Base-by-base conservation (phyloP, 2,329 filamentous ascomycete species). In the Diplodia intermedia region DNA sequence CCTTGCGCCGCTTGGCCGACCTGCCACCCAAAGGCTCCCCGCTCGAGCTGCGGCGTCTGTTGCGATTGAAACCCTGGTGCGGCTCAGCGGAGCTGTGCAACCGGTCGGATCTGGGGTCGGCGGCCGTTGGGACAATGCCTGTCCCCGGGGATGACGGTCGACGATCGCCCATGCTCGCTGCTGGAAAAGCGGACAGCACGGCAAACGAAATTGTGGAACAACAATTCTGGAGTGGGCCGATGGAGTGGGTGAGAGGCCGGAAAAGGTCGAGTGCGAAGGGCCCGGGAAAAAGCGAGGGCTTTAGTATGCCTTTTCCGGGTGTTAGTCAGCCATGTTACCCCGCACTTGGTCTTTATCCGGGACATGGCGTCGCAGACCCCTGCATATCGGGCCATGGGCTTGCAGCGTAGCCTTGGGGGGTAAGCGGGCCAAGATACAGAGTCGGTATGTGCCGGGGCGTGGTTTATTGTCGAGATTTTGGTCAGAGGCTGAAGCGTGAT, bases 1-100 rank as follows among this genome's bases (percentile, higher is more conserved):
- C 75, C 69, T 74, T 77, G 53, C 75, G 72, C 26, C 76, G 73
- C 70, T 79, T 78, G 8, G 74, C 54, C 36, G 65, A 47, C 14
- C 56, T 60, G 33, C 12, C 23, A 12, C 15, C 36, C 38, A 38
- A 7, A 29, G 26, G 38, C 43, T 33, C 38, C 18, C n/a, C 56
- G 36, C 50, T 20, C 47, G 29, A 15, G 14, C 38, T 49, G 20
- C 55, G 20, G 23, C 40, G 40, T 5, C 4, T 9, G 9, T 15
- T 7, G 7, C 23, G 40, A 29, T n/a, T 18, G 36, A 56, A 18
- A 7, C 18, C 43, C 5, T 26, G 49, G 11, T 52, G 50, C 50
- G 50, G 50, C 26, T 53, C 50, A 20, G 50, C 12, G 50, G 50
- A 53, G 43, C 43, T 20, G 7, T n/a, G 18, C 43, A 20, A 47